These are phyloP conservation scores for Monosporozyma yasuniensis DNA, from an alignment of 805 yeast species.

Conservation along the genomic window DNA sequence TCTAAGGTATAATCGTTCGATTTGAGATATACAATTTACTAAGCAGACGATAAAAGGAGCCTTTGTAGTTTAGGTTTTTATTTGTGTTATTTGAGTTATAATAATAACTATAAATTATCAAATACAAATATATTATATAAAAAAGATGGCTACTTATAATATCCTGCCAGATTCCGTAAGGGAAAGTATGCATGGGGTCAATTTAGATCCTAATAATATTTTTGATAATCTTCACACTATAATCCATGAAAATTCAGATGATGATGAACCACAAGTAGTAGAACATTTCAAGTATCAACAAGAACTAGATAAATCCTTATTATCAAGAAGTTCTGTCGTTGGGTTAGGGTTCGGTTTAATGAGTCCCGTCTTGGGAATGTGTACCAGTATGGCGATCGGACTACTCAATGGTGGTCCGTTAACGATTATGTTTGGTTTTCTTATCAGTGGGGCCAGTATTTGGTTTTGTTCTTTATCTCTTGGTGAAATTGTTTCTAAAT, in stretches of 20 bases:
- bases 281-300: constrained; percentile 71
- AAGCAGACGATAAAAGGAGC: background rate
- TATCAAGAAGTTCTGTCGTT: constrained; percentile 60
- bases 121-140: too few relatives aligned
- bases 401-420: constrained; percentile 69
- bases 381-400: constrained; percentile 64
- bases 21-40: background rate
- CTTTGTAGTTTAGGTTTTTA: background rate
- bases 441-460: constrained; percentile 54
- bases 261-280: constrained; percentile 43
- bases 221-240: constrained; percentile 25
- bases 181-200: constrained; percentile 15
- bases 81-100: too few relatives aligned
- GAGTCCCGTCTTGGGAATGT: constrained; percentile 76
- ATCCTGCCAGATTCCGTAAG: constrained; percentile 17
- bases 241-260: constrained; percentile 34
- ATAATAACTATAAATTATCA: too few relatives aligned
- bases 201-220: constrained; percentile 14
- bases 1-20: background rate
- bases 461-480: constrained; percentile 59
- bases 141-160: constrained; percentile 22
- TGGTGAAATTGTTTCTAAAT: constrained; percentile 70
- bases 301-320: constrained; percentile 50
- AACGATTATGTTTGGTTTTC: constrained; percentile 69
- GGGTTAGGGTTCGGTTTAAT: constrained; percentile 74